phyloP scores from a whole-genome alignment of 1,284 basidiomycete species.

The Omphalotus olearius region DNA sequence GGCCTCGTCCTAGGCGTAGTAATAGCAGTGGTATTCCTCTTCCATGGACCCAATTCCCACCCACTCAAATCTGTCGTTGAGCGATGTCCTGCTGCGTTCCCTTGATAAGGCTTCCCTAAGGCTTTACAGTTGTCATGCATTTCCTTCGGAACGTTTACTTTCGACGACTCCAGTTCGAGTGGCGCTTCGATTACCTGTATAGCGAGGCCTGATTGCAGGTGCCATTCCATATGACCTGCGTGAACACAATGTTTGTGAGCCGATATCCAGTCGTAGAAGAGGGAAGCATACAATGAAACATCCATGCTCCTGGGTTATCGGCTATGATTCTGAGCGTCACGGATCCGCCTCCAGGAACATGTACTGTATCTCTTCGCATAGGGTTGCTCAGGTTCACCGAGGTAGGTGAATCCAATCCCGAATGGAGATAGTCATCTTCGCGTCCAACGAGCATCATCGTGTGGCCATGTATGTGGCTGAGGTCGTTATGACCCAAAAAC shows the following conservation, averaged over 20 bases:
- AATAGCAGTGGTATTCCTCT: slow-evolving; percentile 33
- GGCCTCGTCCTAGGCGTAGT: too few relatives aligned
- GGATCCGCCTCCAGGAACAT: slow-evolving; percentile 55
- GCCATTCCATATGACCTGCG: slow-evolving; percentile 78
- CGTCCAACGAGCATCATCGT: slow-evolving; percentile 76
- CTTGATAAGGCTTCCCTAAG: slow-evolving; percentile 54
- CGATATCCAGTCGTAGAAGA: not conserved
- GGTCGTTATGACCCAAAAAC: not conserved
- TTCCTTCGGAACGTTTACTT: slow-evolving; percentile 38
- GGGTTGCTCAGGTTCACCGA: slow-evolving; percentile 79
- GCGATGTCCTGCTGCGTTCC: slow-evolving; percentile 79
- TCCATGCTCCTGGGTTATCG: slow-evolving; percentile 83
- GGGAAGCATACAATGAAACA: slow-evolving; percentile 64
- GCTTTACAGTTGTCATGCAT: slow-evolving; percentile 71
- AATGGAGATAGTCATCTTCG: slow-evolving; percentile 49
- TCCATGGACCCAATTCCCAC: slow-evolving; percentile 60
- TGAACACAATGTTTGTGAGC: not conserved
- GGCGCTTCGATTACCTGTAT: slow-evolving; percentile 78
- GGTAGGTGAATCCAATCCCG: slow-evolving; percentile 75
- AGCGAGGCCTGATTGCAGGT: slow-evolving; percentile 75
- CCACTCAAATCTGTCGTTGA: slow-evolving; percentile 60
- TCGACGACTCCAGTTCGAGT: slow-evolving; percentile 17
- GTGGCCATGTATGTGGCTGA: slow-evolving; percentile 79
- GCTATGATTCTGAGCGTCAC: slow-evolving; percentile 67
- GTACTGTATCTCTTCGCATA: slow-evolving; percentile 79